Evolutionary conservation across 371 early-diverging fungal species (phyloP).

Genomic region (Lichtheimia corymbifera): DNA sequence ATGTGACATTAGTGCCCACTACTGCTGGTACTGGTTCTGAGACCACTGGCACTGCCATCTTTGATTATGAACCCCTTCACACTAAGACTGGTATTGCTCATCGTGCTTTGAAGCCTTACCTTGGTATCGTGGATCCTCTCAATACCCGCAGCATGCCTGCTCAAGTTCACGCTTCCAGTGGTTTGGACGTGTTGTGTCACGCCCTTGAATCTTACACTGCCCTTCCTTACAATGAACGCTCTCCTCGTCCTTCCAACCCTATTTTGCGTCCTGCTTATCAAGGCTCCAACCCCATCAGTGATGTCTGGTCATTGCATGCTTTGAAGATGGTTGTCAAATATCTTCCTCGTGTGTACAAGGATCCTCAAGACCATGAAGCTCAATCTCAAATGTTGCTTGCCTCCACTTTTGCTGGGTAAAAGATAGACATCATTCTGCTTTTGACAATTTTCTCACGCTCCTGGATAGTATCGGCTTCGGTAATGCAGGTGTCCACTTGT

Average conservation of each 20-base stretch:
- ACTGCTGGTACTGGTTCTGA: conserved; percentile 91
- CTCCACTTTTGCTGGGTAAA: conserved; percentile 78
- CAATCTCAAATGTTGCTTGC: conserved; percentile 89
- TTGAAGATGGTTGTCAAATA: conserved; percentile 81
- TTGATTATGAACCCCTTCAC: conserved; percentile 82
- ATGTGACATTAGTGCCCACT: conserved; percentile 59
- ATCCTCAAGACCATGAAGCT: conserved; percentile 75
- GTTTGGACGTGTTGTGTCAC: conserved; percentile 90
- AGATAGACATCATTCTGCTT: background rate
- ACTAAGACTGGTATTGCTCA: conserved; percentile 93
- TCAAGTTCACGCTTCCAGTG: conserved; percentile 83
- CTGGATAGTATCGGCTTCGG: conserved; percentile 83
- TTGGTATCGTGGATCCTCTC: conserved; percentile 88
- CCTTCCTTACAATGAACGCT: conserved; percentile 80
- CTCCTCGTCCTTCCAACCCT: conserved; percentile 82
- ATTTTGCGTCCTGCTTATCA: conserved; percentile 89
- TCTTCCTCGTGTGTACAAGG: conserved; percentile 71
- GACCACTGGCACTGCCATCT: conserved; percentile 90
- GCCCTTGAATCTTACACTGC: conserved; percentile 92
- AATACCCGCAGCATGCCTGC: conserved; percentile 87
- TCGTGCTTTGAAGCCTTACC: conserved; percentile 81
- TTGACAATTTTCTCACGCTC: conserved; percentile 1
- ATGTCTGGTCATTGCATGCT: conserved; percentile 88
- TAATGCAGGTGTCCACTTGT: conserved; percentile 86
- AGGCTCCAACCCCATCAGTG: conserved; percentile 90